Evolutionary conservation across 2,329 filamentous ascomycete genomes (phyloP), one percentile per base, ranked within the genome.

Genomic region (Epichloe elymi): DNA sequence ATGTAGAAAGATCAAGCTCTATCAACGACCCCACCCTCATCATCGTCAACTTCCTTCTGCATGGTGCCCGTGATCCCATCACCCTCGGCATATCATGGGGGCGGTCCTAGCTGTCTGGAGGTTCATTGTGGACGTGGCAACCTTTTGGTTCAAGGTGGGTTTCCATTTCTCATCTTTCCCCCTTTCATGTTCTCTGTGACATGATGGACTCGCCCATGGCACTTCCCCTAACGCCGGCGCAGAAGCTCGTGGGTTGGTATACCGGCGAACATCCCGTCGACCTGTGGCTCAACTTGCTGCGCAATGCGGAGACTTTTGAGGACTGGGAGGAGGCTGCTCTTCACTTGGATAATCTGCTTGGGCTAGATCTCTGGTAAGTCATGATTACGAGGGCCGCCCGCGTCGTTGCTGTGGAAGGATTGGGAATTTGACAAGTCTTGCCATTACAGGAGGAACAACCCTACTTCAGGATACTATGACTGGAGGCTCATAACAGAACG

Each of bases 321-420:
- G 85, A 93, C 63, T 96, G 89, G 88, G 84, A 91, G 63, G 82
- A 83, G 57, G 82, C 85, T n/a, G 88, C 89, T 1, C 78, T 86
- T 56, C 79, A 86, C 60, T 76, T 95, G n/a, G 90, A 95, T 65
- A 83, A 85, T 60, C 72, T 87, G 17, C 74, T 89, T n/a, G 83
- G 83, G 41, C 80, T 89, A 58, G 87, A 94, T 67, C 67, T 89
- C 54, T 95, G 87, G 87, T 86, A 70, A 53, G 67, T 56, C 10
- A 10, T 19, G 19, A 38, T 17, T 14, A 11, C 6, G n/a, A 15
- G 36, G 36, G 36, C 36, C 36, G 36, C 11, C 12, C 15, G 36
- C 14, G 36, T 5, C 12, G 30, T 30, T 30, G 30, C 30, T 30
- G 30, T 30, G 10, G 30, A 30, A 30, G 30, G 30, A 30, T 10